Evolutionary conservation across 768 basidiomycete species (phyloP), one percentile per base, ranked within the genome.

Genomic region (Steccherinum ochraceum): DNA sequence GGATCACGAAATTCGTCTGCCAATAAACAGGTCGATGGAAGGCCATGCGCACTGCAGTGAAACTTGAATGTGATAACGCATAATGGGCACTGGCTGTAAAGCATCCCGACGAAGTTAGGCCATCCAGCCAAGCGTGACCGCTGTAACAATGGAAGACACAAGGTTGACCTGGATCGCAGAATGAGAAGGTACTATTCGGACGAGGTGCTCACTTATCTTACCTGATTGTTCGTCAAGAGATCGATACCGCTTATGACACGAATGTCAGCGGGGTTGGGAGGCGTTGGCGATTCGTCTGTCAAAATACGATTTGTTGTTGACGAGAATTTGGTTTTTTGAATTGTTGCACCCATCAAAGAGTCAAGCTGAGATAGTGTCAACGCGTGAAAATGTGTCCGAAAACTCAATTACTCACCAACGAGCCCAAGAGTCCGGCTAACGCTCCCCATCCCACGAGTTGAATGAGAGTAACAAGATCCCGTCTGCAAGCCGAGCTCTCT

Each of bases 151-250:
- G 7, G 72, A 72, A 3, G 75, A 77, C 1, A 77, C 24, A 3
- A 75, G 52, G 56, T 79, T 79, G 53, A 79, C 70, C 69, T 76
- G 41, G 39, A 1, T 24, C 16, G 20, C 45, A 35, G 30, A 51
- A 57, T 50, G 47, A 61, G 23, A 5, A 5, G 4, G 19, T 13
- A 20, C 45, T 18, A 24, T 19, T 21, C 24, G 46, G 18, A 24
- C 19, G 42, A 48, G 12, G 27, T 23, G 19, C 23, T 12, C 4
- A 40, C 49, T 24, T 1, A 19, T 5, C 30, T 25, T 61, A 86
- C 90, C 70, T 91, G 87, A 57, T 89, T 92, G 59, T 95, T 95
- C n/a, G 80, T 81, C 51, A 95, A 71, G 13, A 93, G 44, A 52
- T 89, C 72, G 52, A 76, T 54, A 0, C 93, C 92, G 35, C 75